These are phyloP conservation scores for Solanum bukasovii DNA, from an alignment of 257 asterid genomes.

Conservation along the genomic window DNA sequence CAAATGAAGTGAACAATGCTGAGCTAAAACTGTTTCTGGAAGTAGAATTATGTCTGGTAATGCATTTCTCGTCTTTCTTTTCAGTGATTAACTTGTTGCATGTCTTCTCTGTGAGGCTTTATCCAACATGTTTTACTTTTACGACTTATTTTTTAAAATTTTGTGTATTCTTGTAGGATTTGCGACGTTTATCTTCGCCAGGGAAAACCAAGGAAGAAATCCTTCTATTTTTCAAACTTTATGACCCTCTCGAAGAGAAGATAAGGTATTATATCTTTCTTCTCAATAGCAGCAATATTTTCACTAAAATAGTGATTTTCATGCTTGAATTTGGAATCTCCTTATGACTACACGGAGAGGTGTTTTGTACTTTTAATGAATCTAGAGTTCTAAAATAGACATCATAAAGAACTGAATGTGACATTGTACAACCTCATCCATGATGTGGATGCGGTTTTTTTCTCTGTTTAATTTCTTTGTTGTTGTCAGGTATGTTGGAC, in stretches of 20 bases:
- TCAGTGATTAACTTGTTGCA: not conserved
- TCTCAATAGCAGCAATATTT: not conserved
- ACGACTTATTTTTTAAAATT: not conserved
- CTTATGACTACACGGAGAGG: not conserved
- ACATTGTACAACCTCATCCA: not conserved
- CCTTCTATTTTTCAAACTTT: not conserved
- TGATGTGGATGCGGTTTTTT: not conserved
- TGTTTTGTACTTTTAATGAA: not conserved
- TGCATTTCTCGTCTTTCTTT: not conserved
- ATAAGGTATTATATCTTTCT: not conserved
- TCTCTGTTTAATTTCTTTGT: not conserved
- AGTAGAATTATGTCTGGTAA: not conserved
- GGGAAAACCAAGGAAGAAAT: not conserved
- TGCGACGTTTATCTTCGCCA: not conserved
- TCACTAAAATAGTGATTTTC: not conserved
- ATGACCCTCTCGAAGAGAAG: not conserved
- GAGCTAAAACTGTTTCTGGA: not conserved
- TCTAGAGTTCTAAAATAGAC: not conserved
- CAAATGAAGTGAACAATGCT: not conserved
- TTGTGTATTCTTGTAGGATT: not conserved
- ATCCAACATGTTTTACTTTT: not conserved
- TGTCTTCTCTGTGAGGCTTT: not conserved
- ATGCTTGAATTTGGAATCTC: not conserved
- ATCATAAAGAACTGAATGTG: not conserved
- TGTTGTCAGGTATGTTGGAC: not conserved